These are phyloP conservation scores for Aureobasidium sp. DNA, from an alignment of 2,329 filamentous ascomycete species.

Conservation along the genomic window DNA sequence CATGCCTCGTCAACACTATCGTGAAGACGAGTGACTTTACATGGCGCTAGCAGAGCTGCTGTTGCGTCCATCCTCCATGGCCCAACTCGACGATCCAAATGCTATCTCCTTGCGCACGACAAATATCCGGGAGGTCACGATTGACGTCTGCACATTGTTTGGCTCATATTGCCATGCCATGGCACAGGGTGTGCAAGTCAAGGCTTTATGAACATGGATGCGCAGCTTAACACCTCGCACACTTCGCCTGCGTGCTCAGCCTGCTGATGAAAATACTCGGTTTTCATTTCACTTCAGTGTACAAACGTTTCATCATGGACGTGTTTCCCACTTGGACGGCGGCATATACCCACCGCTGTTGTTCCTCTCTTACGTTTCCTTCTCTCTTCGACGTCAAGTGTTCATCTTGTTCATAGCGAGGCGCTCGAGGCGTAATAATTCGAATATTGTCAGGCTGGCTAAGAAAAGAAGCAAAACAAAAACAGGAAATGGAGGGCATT, in stretches of 20 bases:
- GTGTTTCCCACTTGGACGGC: background rate
- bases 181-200: too few relatives aligned
- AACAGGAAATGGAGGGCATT: background rate
- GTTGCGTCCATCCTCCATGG: background rate
- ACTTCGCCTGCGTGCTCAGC: too few relatives aligned
- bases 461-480: background rate
- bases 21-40: background rate
- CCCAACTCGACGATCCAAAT: too few relatives aligned
- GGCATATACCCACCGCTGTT: background rate
- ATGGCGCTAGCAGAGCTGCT: background rate
- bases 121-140: too few relatives aligned
- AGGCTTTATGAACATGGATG: too few relatives aligned
- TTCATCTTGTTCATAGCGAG: slow-evolving; percentile 2
- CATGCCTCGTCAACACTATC: background rate
- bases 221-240: too few relatives aligned
- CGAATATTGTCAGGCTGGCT: background rate
- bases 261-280: background rate
- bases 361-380: background rate
- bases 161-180: too few relatives aligned
- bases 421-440: slow-evolving; percentile 8
- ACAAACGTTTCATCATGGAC: slow-evolving; percentile 8
- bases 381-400: background rate
- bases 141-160: too few relatives aligned
- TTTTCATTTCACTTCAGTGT: slow-evolving; percentile 9
- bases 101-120: too few relatives aligned